Conservation (phyloP, 1,284 basidiomycete genomes). For the Clitocybe nebularis region DNA sequence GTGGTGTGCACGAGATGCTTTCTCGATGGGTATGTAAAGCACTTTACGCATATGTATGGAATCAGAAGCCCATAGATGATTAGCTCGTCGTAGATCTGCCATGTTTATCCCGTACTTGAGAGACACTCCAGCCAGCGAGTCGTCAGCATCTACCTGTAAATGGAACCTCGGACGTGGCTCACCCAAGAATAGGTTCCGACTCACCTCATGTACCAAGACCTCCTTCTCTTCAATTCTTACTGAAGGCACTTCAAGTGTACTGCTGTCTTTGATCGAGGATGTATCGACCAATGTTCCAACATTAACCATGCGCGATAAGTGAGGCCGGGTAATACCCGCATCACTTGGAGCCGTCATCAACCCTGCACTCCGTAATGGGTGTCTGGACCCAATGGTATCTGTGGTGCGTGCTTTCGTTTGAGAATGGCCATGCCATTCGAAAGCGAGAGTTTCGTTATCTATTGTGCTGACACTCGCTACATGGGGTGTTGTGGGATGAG, state of each 20-base stretch:
- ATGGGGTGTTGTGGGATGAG: constrained; percentile 14
- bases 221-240: constrained; percentile 35
- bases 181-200: constrained; percentile 10
- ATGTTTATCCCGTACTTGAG: constrained; percentile 84
- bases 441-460: constrained; percentile 8
- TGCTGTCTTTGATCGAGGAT: constrained; percentile 16
- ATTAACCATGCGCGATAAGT: constrained; percentile 37
- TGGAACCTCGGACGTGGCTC: constrained; percentile 1
- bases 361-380: constrained; percentile 31
- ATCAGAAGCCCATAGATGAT: constrained; percentile 90
- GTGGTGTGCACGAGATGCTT: constrained; percentile 31
- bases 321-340: constrained; percentile 39
- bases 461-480: too few relatives aligned
- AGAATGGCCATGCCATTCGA: constrained; percentile 24
- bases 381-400: constrained; percentile 12
- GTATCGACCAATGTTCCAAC: constrained; percentile 29
- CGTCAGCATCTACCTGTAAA: constrained; percentile 60
- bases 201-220: constrained; percentile 55
- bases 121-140: constrained; percentile 82
- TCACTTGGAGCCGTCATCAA: constrained; percentile 28
- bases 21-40: constrained; percentile 74
- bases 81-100: constrained; percentile 77
- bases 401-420: constrained; percentile 24
- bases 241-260: constrained; percentile 10
- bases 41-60: constrained; percentile 81